Evolutionary conservation across 305 asterid species (phyloP), one percentile per base, ranked within the genome.

Genomic region (Solanum chacoense): DNA sequence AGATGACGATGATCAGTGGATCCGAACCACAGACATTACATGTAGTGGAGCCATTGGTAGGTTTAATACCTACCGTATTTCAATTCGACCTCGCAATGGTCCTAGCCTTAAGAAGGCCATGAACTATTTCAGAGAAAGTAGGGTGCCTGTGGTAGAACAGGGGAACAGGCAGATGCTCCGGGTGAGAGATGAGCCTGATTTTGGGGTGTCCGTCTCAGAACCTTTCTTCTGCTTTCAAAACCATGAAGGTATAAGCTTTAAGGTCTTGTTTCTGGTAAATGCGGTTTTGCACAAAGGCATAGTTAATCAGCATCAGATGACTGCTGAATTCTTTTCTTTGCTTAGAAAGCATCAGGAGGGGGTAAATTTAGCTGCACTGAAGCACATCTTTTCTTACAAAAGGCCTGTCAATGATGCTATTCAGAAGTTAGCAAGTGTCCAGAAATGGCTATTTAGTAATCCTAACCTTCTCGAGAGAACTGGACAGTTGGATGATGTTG

Each of bases 1-100:
- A 92, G 99, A 97, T 20, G 99, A 97, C 81, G 98, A 97, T 90
- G 99, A 97, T 91, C 99, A 98, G 0, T 97, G 99, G 99, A 95
- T 97, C 65, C 96, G 98, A 9, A 95, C 99, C 1, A 94, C 97
- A 7, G 98, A 97, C 91, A 92, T 96, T 90, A 94, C 96, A 40
- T 91, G 92, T 22, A 94, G 96, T 85, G 96, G 98, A 74, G 99
- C 96, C 26, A 92, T 96, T 80, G 99, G 99, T 81, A 92, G 98
- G 92, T 95, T 96, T 42, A 95, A 97, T 88, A 92, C 89, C 31
- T 97, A 94, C 86, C 92, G 98, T 28, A 91, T 97, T 81, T 92
- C 94, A 32, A 86, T 95, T 63, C 92, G 90, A 84, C 98, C 98
- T 26, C 88, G 98, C 84, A 84, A 92, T 63, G 94, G 95, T 87